These are phyloP conservation scores for Cytospora piceae DNA, from an alignment of 2,329 filamentous ascomycete genomes.

Conservation along the genomic window DNA sequence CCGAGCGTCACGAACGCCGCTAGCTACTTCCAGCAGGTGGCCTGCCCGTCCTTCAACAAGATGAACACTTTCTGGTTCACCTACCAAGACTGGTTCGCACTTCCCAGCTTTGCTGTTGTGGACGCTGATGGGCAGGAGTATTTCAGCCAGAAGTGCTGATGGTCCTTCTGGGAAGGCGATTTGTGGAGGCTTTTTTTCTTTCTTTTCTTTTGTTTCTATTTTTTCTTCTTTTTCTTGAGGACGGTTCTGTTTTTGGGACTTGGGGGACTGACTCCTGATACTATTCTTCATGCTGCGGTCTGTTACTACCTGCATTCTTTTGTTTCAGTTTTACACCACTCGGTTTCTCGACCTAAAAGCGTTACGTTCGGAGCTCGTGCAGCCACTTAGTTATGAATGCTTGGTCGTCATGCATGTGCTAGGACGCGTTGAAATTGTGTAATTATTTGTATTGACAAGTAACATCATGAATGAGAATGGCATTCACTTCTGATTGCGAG, in stretches of 20 bases:
- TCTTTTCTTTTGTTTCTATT: no score
- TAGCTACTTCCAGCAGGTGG: conserved; percentile 79
- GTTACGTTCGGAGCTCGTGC: background rate
- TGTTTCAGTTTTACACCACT: background rate
- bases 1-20: conserved; percentile 70
- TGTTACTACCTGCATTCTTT: background rate
- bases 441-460: background rate
- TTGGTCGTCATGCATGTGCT: background rate
- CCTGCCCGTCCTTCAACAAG: conserved; percentile 67
- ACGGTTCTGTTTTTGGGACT: background rate
- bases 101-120: conserved; percentile 18
- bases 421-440: background rate
- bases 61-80: conserved; percentile 77
- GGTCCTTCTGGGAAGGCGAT: background rate
- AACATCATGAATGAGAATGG: background rate
- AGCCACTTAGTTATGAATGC: background rate
- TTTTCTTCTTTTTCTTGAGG: no score
- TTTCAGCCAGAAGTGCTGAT: conserved; percentile 11
- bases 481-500: background rate
- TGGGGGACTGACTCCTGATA: background rate
- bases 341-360: background rate
- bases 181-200: no score
- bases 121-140: conserved; percentile 12
- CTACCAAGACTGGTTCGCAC: conserved; percentile 22
- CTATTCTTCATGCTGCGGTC: background rate